Evolutionary conservation across 495 filamentous ascomycete species (phyloP).

Genomic region (Neurospora tetraspora): DNA sequence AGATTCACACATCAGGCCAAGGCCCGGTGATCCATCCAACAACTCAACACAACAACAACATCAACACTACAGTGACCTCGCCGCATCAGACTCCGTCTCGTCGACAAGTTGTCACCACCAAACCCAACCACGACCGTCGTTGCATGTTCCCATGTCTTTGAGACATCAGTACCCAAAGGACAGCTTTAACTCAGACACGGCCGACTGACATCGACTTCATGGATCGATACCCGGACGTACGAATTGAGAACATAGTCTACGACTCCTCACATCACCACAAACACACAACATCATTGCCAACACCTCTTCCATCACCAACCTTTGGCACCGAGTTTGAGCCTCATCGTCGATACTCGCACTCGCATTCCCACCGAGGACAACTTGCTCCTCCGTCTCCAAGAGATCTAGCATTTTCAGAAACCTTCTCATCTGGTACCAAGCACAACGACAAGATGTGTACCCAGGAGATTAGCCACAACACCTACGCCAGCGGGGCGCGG

Average conservation of each 20-base stretch:
- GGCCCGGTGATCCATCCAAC: neutral
- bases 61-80: neutral
- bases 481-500: slow-evolving; percentile 20
- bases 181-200: slow-evolving; percentile 31
- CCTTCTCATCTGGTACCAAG: slow-evolving; percentile 11
- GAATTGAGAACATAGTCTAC: slow-evolving; percentile 22
- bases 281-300: slow-evolving; percentile 5
- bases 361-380: neutral
- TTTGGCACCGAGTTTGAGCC: neutral
- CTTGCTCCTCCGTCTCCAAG: slow-evolving; percentile 9
- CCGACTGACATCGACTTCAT: slow-evolving; percentile 25
- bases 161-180: slow-evolving; percentile 21
- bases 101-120: neutral
- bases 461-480: slow-evolving; percentile 29
- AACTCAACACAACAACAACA: neutral
- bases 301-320: neutral
- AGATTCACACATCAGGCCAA: neutral
- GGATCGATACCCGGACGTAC: slow-evolving; percentile 12
- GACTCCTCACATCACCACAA: slow-evolving; percentile 13
- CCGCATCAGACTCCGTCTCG: neutral
- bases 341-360: neutral
- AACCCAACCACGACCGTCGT: neutral
- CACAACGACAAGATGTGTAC: slow-evolving; percentile 32
- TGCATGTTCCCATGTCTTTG: slow-evolving; percentile 36
- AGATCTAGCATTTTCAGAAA: slow-evolving; percentile 13